Evolutionary conservation across 345 rosid species (phyloP), one percentile per base, ranked within the genome.

Genomic region (Linum usitatissimum): DNA sequence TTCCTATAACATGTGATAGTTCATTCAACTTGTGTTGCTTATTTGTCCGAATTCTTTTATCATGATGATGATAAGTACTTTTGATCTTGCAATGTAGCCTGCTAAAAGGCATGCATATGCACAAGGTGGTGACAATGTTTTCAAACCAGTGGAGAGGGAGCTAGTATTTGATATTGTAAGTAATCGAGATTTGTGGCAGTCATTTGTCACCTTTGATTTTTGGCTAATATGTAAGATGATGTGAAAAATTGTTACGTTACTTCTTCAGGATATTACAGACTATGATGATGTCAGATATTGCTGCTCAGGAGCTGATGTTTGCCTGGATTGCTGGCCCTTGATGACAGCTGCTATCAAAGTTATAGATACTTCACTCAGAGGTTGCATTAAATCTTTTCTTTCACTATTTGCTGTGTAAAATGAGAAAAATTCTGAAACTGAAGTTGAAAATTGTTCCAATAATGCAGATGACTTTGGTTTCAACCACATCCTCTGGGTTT

Each of bases 221-320:
- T 56, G 53, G 9, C 14, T 34, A 10, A 42, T 48, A 21, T 30
- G 70, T 30, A 31, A 10, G 57, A 63, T 75, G 64, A 71, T 6
- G 59, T 28, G 12, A 55, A 0, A 1, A 64, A 57, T 61, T 49
- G 57, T 66, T 61, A 67, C 59, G 39, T 21, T 70, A 31, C 55
- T 60, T 53, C 64, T 59, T 51, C 83, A 88, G 96, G 96, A 92
- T 80, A 92, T 91, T 48, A 68, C 95, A 42, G 96, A 91, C 67
- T 92, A 92, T 67, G 97, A 92, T 49, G 95, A 89, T 49, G 88
- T 87, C 68, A 84, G 98, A 70, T 88, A 78, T 65, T 92, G 97
- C 76, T 92, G 97, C 83, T 84, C 95, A 0, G 96, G 96, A 61
- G 98, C 98, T 17, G 96, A 87, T 76, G 84, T 81, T 75, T 92